Evolutionary conservation across 108 stramenopile species (phyloP).

Genomic region (Nannochloropsis gaditana): DNA sequence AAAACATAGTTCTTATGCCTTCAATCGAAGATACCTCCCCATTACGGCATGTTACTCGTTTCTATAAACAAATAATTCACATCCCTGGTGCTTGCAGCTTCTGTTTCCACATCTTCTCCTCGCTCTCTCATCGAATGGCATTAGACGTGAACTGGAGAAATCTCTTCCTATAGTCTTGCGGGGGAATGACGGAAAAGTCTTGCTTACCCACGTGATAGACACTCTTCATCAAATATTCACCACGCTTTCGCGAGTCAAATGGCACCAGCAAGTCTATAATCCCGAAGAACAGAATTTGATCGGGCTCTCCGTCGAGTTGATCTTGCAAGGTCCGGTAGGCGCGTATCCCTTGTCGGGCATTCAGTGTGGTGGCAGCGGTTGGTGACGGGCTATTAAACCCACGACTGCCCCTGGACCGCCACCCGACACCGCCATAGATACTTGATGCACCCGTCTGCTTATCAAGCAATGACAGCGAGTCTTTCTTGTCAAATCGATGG

Average conservation of each 20-base stretch:
- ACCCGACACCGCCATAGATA: background rate
- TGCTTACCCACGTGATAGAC: constrained; percentile 7
- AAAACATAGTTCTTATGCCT: too few species aligned
- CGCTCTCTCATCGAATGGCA: background rate
- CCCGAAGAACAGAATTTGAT: constrained; percentile 15
- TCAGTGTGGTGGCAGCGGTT: background rate
- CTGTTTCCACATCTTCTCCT: background rate
- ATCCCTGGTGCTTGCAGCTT: background rate
- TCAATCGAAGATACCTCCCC: too few species aligned
- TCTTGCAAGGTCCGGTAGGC: background rate
- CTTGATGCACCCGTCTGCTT: background rate
- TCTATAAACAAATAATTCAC: too few species aligned
- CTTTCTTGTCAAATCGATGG: constrained; percentile 3
- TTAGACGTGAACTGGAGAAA: constrained; percentile 1
- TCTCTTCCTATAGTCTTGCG: background rate
- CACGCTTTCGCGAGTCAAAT: background rate
- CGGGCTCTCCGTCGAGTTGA: background rate
- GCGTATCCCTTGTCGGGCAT: background rate
- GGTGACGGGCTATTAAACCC: background rate
- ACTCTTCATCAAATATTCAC: background rate
- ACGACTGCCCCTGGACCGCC: background rate
- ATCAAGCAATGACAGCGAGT: background rate
- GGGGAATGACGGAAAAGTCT: background rate
- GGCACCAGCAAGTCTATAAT: constrained; percentile 8
- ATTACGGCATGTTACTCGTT: too few species aligned